These are phyloP conservation scores for Verbena officinalis DNA, from an alignment of 257 asterid species.

Conservation along the genomic window DNA sequence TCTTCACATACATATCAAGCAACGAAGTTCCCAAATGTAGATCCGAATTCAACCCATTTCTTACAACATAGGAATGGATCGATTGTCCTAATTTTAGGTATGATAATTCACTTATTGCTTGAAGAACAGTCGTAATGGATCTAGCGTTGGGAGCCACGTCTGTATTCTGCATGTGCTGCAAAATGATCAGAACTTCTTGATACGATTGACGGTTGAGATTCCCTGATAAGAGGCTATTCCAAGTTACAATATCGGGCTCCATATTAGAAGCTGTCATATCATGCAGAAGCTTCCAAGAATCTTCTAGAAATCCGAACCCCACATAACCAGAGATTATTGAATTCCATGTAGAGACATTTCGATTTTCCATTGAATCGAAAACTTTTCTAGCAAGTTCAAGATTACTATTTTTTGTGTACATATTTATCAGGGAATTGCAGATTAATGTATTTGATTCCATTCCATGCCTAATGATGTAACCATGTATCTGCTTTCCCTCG, in stretches of 20 bases:
- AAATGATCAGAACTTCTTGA: conserved; percentile 39
- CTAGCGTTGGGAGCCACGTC: conserved; percentile 55
- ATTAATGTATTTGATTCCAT: conserved; percentile 40
- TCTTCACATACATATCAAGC: conserved; percentile 66
- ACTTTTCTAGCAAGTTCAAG: conserved; percentile 44
- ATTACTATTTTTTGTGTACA: conserved; percentile 50
- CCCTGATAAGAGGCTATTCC: conserved; percentile 67
- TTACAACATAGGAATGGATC: conserved; percentile 51
- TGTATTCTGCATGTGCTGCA: conserved; percentile 47
- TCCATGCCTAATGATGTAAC: conserved; percentile 48
- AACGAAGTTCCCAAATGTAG: conserved; percentile 47
- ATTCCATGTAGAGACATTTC: conserved; percentile 61
- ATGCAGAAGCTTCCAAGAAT: conserved; percentile 48
- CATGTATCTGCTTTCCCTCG: conserved; percentile 64
- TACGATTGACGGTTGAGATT: conserved; percentile 42
- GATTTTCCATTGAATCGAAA: conserved; percentile 49
- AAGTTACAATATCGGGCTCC: conserved; percentile 59
- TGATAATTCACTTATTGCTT: conserved; percentile 51
- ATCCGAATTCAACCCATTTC: conserved; percentile 49
- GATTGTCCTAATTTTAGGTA: conserved; percentile 39
- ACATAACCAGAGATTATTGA: conserved; percentile 53
- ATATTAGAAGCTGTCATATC: conserved; percentile 43
- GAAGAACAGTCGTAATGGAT: conserved; percentile 52
- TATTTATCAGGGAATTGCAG: conserved; percentile 54
- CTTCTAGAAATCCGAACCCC: conserved; percentile 40